Conservation (phyloP, 139 green algal genomes). For the Picochlorum sp. region DNA sequence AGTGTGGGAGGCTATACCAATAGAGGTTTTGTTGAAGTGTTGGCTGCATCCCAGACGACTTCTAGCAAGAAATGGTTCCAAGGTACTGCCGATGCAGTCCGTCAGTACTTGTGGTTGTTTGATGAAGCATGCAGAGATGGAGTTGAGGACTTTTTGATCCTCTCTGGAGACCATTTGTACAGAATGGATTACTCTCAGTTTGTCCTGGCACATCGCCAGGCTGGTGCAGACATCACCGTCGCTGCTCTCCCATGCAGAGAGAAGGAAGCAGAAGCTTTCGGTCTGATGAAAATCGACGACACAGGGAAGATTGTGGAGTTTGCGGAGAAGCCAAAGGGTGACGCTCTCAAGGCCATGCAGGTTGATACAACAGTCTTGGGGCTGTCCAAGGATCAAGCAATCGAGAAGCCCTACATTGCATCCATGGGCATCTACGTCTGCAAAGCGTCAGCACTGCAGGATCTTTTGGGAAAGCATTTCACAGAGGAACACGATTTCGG, state of each 20-base stretch:
- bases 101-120: constrained; percentile 99
- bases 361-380: constrained; percentile 93
- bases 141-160: constrained; percentile 96
- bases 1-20: constrained; percentile 78
- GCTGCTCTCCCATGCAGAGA: constrained; percentile 90
- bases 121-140: constrained; percentile 76
- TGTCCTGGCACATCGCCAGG: constrained; percentile 80
- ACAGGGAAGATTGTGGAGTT: constrained; percentile 84
- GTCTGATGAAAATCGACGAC: constrained; percentile 98
- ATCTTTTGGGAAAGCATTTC: constrained; percentile 49
- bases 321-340: constrained; percentile 95
- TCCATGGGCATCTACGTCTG: constrained; percentile 99
- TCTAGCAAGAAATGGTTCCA: constrained; percentile 94
- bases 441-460: constrained; percentile 44
- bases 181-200: constrained; percentile 99
- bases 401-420: constrained; percentile 94
- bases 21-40: constrained; percentile 96
- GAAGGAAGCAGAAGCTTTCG: constrained; percentile 83
- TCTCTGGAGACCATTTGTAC: constrained; percentile 99
- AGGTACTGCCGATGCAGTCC: constrained; percentile 95
- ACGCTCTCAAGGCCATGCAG: constrained; percentile 77
- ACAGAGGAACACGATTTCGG: constrained; percentile 76
- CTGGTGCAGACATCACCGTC: constrained; percentile 93
- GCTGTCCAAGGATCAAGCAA: constrained; percentile 71
- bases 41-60: constrained; percentile 88